Evolutionary conservation across 805 yeast species (phyloP).

Genomic region (Cyberlindnera bimundalis): DNA sequence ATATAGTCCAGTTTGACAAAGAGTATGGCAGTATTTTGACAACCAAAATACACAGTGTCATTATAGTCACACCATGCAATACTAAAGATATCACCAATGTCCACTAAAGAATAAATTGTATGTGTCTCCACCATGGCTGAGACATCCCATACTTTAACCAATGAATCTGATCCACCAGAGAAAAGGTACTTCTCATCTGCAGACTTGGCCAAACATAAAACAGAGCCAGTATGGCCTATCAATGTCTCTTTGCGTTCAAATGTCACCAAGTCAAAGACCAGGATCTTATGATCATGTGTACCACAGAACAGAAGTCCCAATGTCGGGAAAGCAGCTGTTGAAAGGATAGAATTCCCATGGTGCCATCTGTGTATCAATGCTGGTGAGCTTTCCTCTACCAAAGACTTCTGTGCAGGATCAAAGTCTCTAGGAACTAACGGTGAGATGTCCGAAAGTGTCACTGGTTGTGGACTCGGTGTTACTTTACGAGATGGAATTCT

Average conservation of each 20-base stretch:
- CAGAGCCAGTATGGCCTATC: conserved; percentile 69
- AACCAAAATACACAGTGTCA: conserved; percentile 74
- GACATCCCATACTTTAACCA: conserved; percentile 82
- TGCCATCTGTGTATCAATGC: conserved; percentile 70
- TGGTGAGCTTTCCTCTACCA: conserved; percentile 8
- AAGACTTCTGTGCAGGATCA: neutral
- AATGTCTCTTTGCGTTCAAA: conserved; percentile 54
- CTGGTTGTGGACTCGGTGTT: conserved; percentile 18
- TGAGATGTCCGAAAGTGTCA: neutral
- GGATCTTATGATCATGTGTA: conserved; percentile 78
- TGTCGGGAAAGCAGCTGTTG: conserved; percentile 60
- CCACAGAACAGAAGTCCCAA: conserved; percentile 75
- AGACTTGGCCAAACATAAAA: conserved; percentile 61
- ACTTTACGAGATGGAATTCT: conserved; percentile 19
- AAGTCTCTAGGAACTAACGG: neutral
- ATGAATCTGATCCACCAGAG: conserved; percentile 87
- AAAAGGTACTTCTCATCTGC: conserved; percentile 57
- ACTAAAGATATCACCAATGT: conserved; percentile 92
- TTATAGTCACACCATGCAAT: conserved; percentile 61
- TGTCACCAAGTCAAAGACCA: conserved; percentile 64
- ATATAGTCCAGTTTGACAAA: conserved; percentile 50
- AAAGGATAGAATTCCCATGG: conserved; percentile 65
- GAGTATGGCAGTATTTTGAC: conserved; percentile 86
- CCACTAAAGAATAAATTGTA: conserved; percentile 78
- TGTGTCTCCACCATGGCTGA: conserved; percentile 46